Evolutionary conservation across 2,329 filamentous ascomycete species (phyloP), one percentile per base, ranked within the genome.

Genomic region (Botrytis squamosa): DNA sequence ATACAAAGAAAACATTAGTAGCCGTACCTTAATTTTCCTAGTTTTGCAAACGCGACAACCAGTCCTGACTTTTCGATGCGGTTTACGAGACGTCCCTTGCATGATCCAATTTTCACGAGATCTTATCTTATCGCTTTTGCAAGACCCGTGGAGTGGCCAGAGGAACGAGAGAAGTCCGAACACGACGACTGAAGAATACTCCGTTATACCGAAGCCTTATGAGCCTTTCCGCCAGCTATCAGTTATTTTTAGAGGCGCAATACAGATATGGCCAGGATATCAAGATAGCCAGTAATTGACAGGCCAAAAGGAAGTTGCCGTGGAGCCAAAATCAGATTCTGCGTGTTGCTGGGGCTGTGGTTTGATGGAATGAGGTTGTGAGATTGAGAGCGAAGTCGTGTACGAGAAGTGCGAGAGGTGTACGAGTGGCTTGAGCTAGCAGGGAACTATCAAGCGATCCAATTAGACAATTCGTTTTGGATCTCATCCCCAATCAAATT

Each of bases 21-120:
- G 29, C 22, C 38, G 73, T 70, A 83, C 83, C 81, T 84, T 84
- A 67, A 84, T 83, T 77, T 84, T 84, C 46, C 83, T 80, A 14
- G 77, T 72, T 73, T 84, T 84, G 74, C 83, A 84, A 1, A 79
- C 82, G 42, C 79, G 74, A 74, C 83, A 84, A 2, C 83, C 83
- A 1, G 82, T 84, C 66, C 82, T 79, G 52, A 82, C 82, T 78
- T 84, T 84, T 20, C 79, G 18, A 60, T 72, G 71, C 6, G 55
- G 71, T 65, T 69, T 72, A 52, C 71, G 77, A 64, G 71, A 64
- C 25, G 25, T 40, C 18, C 49, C 38, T 38, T 69, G 66, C 66
- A 55, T 64, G 42, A 42, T 65, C 59, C 59, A 22, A 62, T 20
- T 38, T n/a, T n/a, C 38, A 63, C 38, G 25, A 46, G 18, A 18